Evolutionary conservation across 129 eudicot genomes (phyloP).

Genomic region (Rutidosis leptorrhynchoides): DNA sequence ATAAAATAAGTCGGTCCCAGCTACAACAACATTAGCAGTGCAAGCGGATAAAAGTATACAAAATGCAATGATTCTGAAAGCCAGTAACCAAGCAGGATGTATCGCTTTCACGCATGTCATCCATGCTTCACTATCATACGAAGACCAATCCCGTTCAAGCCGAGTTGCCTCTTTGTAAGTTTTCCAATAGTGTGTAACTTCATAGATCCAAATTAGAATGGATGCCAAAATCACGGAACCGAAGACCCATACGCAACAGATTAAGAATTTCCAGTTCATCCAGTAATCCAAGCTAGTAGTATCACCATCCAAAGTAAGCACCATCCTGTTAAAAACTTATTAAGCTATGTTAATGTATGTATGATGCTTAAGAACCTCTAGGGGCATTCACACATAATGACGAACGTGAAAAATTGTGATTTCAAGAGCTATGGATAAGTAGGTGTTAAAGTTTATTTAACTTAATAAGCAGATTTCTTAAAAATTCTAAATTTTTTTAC

Average conservation of each 20-base stretch:
- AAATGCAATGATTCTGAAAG: constrained; percentile 66
- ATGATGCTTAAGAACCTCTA: neutral
- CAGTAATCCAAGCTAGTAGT: constrained; percentile 68
- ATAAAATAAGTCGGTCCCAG: constrained; percentile 54
- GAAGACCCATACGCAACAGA: constrained; percentile 64
- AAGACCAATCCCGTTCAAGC: constrained; percentile 37
- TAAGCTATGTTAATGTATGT: constrained; percentile 14
- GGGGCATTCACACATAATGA: neutral
- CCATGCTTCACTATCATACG: constrained; percentile 68
- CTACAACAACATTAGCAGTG: constrained; percentile 46
- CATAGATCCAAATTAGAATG: constrained; percentile 56
- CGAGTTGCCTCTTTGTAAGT: constrained; percentile 38
- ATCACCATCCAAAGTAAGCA: constrained; percentile 40
- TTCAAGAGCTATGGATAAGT: neutral
- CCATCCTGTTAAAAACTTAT: constrained; percentile 50
- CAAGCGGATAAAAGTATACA: constrained; percentile 47
- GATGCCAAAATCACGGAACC: constrained; percentile 44
- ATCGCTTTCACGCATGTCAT: constrained; percentile 72
- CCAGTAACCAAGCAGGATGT: constrained; percentile 63
- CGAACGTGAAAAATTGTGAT: neutral
- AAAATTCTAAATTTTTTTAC: neutral
- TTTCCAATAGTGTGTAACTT: constrained; percentile 31
- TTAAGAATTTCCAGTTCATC: constrained; percentile 79
- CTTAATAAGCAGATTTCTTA: constrained; percentile 11
- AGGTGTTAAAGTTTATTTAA: neutral